Percentiles rank a stretch among this genome's conserved stretches.
Conservation (phyloP, 2,329 filamentous ascomycete species). For the Penicillium sp. region DNA sequence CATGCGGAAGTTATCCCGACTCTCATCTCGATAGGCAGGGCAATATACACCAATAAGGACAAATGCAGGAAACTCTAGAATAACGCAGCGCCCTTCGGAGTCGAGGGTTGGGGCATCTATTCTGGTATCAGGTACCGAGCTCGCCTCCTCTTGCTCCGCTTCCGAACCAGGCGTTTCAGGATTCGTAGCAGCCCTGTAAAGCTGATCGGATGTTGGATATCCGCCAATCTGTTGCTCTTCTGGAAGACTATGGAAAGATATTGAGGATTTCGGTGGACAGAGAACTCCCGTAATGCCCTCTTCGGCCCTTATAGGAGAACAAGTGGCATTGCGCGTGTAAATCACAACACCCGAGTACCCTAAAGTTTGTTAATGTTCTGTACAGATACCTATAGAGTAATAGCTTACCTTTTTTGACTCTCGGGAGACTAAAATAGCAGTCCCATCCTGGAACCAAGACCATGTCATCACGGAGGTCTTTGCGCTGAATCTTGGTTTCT, state of each 20-base stretch:
- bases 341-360: conserved; percentile 95
- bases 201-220: conserved; percentile 70
- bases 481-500: conserved; percentile 92
- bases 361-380: conserved; percentile 38
- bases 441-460: conserved; percentile 94
- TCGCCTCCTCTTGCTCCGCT: conserved; percentile 2
- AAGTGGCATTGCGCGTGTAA: conserved; percentile 84
- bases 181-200: conserved; percentile 37
- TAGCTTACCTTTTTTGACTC: conserved; percentile 77
- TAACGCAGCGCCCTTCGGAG: conserved; percentile 84
- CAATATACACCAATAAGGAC: conserved; percentile 91
- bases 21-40: conserved; percentile 83
- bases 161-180: conserved; percentile 1
- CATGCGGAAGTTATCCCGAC: conserved; percentile 75
- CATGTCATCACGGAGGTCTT: conserved; percentile 92
- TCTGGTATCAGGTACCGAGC: conserved; percentile 41
- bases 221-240: conserved; percentile 77
- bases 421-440: conserved; percentile 89
- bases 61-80: conserved; percentile 92
- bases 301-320: conserved; percentile 83
- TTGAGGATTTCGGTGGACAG: conserved; percentile 67
- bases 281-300: conserved; percentile 88
- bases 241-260: conserved; percentile 71
- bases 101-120: conserved; percentile 74
- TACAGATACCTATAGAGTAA: neutral